Conservation (phyloP, 345 rosid genomes). For the Melaleuca alternifolia region DNA sequence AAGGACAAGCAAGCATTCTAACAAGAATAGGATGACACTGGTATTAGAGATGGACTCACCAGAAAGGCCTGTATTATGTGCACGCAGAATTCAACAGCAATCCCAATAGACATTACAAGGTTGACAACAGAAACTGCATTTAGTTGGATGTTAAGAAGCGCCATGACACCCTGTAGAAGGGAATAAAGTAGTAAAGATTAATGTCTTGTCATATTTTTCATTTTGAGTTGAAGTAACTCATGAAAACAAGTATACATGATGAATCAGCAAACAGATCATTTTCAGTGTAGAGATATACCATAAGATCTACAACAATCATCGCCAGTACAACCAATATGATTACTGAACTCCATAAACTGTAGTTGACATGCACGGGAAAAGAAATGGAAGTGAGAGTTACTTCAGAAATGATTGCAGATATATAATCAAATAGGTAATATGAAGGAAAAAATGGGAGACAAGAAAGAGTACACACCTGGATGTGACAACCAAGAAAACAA, state of each 20-base stretch:
- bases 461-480: slow-evolving; percentile 52
- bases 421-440: background rate
- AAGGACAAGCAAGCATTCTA: background rate
- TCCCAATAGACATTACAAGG: slow-evolving; percentile 91
- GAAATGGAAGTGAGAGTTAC: background rate
- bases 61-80: slow-evolving; percentile 83
- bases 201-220: background rate
- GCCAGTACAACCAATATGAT: slow-evolving; percentile 69
- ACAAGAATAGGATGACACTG: background rate
- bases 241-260: background rate
- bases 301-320: slow-evolving; percentile 81
- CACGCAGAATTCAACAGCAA: slow-evolving; percentile 90
- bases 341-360: slow-evolving; percentile 80
- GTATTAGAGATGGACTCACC: slow-evolving; percentile 33
- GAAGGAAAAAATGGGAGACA: slow-evolving; percentile 1
- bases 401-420: background rate
- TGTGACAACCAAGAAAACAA: slow-evolving; percentile 68
- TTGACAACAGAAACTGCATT: slow-evolving; percentile 96
- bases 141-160: slow-evolving; percentile 74
- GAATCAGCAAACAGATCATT: background rate
- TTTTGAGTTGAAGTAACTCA: background rate
- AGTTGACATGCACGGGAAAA: slow-evolving; percentile 6
- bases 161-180: slow-evolving; percentile 80
- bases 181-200: background rate
- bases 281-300: slow-evolving; percentile 41